Evolutionary conservation across 352 stramenopile genomes (phyloP).

Genomic region (Phytophthora chlamydospora): DNA sequence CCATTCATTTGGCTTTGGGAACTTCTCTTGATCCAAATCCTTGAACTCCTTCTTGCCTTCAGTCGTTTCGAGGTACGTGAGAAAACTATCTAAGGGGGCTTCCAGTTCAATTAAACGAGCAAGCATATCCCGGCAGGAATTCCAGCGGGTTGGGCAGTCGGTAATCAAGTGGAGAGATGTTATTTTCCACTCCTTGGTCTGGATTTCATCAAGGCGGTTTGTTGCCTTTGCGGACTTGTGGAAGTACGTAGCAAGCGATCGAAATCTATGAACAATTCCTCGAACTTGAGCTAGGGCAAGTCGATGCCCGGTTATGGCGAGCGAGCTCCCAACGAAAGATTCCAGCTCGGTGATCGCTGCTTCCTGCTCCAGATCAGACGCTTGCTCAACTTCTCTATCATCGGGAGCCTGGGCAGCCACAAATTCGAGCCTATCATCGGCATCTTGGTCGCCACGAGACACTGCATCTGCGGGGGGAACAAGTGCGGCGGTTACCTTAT

Average conservation of each 20-base stretch:
- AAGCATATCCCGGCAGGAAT: constrained; percentile 18
- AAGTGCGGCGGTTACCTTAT: background rate
- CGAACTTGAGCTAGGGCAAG: background rate
- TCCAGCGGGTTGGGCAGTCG: constrained; percentile 17
- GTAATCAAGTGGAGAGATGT: constrained; percentile 4
- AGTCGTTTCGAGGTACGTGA: constrained; percentile 1
- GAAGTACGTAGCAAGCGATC: background rate
- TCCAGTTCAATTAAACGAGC: constrained; percentile 6
- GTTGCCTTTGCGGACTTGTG: constrained; percentile 4
- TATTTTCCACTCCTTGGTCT: background rate
- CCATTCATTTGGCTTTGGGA: constrained; percentile 7
- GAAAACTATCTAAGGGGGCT: background rate
- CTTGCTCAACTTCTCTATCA: too few species aligned
- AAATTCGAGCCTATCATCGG: too few species aligned
- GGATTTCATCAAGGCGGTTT: constrained; percentile 2
- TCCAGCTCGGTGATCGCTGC: background rate
- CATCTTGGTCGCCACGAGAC: too few species aligned
- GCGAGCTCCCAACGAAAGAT: background rate
- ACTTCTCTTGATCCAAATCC: background rate
- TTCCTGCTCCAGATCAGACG: background rate
- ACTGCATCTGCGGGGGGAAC: constrained; percentile 24
- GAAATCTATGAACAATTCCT: background rate
- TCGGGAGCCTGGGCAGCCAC: too few species aligned
- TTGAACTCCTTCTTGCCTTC: constrained; percentile 13
- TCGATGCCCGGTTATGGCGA: background rate